Conservation (phyloP, 1,284 basidiomycete genomes). For the Psilocybe mexicana region DNA sequence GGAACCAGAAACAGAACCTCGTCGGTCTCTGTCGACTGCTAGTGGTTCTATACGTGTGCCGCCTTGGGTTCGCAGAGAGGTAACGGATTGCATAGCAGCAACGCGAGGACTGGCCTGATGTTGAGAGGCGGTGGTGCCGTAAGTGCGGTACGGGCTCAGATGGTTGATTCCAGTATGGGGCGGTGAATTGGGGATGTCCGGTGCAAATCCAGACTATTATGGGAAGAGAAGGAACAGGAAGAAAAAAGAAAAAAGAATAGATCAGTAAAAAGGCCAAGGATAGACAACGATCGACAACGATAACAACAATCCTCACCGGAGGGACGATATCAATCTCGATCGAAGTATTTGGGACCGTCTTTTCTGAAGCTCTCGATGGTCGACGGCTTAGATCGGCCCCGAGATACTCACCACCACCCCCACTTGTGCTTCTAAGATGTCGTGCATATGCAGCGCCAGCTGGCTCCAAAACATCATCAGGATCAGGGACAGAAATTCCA, state of each 20-base stretch:
- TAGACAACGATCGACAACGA: too few species aligned
- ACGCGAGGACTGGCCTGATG: conserved; percentile 2
- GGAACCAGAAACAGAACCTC: conserved; percentile 9
- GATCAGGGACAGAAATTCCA: conserved; percentile 22
- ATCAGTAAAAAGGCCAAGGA: background rate
- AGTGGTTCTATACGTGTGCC: conserved; percentile 2
- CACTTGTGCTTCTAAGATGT: conserved; percentile 2
- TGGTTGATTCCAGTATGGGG: conserved; percentile 28
- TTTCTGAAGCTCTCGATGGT: conserved; percentile 20
- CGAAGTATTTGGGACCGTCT: conserved; percentile 19
- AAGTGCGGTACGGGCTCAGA: conserved; percentile 27
- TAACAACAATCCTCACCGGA: conserved; percentile 28
- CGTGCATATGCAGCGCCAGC: conserved; percentile 20
- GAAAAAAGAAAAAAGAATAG: background rate
- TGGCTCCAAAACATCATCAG: conserved; percentile 16
- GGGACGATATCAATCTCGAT: conserved; percentile 31
- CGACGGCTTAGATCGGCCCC: conserved; percentile 14
- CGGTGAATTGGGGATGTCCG: conserved; percentile 25
- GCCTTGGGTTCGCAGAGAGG: conserved; percentile 18
- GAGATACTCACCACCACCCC: conserved; percentile 12
- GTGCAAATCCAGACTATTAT: conserved; percentile 23
- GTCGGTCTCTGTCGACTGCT: conserved; percentile 1
- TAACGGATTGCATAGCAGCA: conserved; percentile 16
- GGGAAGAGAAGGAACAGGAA: conserved; percentile 6
- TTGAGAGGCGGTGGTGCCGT: conserved; percentile 14